A percentile compares a stretch with the other conserved stretches of the same genome.
phyloP scores from a whole-genome alignment of 2,329 filamentous ascomycete species.

The Clonostachys chloroleuca region DNA sequence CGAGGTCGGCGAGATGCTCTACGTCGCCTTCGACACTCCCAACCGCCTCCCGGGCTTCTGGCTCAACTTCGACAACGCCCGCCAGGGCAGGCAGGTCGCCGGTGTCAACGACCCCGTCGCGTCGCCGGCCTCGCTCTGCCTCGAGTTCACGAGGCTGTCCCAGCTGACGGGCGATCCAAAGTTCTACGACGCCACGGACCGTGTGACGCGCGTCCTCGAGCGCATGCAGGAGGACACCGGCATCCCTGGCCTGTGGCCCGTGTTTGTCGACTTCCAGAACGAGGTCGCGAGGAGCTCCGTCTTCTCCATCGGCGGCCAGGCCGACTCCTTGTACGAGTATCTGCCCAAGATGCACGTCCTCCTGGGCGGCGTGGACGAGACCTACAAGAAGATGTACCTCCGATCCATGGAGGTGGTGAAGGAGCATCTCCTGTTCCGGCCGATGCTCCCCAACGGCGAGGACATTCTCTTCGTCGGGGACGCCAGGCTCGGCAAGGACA shows the following conservation, averaged over 20 bases:
- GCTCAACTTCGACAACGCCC: slow-evolving; percentile 29
- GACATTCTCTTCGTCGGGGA: slow-evolving; percentile 62
- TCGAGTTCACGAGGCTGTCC: slow-evolving; percentile 62
- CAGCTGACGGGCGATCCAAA: slow-evolving; percentile 56
- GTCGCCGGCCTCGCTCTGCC: slow-evolving; percentile 48
- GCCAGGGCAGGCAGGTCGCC: slow-evolving; percentile 36
- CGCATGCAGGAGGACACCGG: slow-evolving; percentile 45
- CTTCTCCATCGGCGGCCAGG: slow-evolving; percentile 51
- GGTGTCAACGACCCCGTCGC: slow-evolving; percentile 25
- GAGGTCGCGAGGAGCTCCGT: slow-evolving; percentile 35
- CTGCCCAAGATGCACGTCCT: slow-evolving; percentile 62
- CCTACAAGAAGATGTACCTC: slow-evolving; percentile 29
- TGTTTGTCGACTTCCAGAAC: slow-evolving; percentile 47
- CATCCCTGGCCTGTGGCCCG: slow-evolving; percentile 60
- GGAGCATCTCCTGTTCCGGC: slow-evolving; percentile 61
- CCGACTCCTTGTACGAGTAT: slow-evolving; percentile 61
- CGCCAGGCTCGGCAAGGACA: slow-evolving; percentile 20
- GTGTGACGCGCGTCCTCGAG: slow-evolving; percentile 52
- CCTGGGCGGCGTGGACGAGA: slow-evolving; percentile 48
- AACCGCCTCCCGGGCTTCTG: slow-evolving; percentile 37
- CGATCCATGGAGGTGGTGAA: slow-evolving; percentile 52
- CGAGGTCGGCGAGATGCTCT: slow-evolving; percentile 48
- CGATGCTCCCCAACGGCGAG: slow-evolving; percentile 45
- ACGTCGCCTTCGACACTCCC: slow-evolving; percentile 46
- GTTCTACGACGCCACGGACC: slow-evolving; percentile 57